A percentile compares a stretch with the other conserved stretches of the same genome.
Conservation (phyloP, 176 grass and related monocot species). For the Ampelocalamus luodianensis region DNA sequence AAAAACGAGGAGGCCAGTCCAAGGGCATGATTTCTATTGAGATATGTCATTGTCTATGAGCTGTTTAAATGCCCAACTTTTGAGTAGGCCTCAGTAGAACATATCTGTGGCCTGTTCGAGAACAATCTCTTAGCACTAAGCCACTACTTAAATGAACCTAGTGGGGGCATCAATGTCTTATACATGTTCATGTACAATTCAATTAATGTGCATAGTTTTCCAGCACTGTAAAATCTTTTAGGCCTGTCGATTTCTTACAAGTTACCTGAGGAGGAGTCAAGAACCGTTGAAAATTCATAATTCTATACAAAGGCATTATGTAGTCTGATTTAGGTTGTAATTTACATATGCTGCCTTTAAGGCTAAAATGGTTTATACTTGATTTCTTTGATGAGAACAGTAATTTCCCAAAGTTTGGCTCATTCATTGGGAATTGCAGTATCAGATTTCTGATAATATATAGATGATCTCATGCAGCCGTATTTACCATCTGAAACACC, state of each 20-base stretch:
- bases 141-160: not conserved
- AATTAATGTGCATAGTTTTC: not conserved
- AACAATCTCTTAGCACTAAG: conserved; percentile 9
- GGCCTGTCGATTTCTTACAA: not conserved
- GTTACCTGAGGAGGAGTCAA: not conserved
- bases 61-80: conserved; percentile 22
- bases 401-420: not conserved
- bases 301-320: not conserved
- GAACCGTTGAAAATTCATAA: conserved; percentile 9
- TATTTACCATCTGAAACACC: conserved; percentile 92
- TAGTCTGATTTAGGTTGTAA: conserved; percentile 14
- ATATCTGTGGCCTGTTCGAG: conserved; percentile 29
- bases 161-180: conserved; percentile 5
- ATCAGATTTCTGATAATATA: conserved; percentile 40
- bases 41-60: conserved; percentile 35
- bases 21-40: conserved; percentile 22
- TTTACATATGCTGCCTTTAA: not conserved
- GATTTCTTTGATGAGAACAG: not conserved
- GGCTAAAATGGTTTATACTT: not conserved
- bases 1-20: conserved; percentile 33
- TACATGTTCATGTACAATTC: not conserved
- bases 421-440: not conserved
- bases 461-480: conserved; percentile 66
- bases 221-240: not conserved
- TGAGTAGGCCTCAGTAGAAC: conserved; percentile 25